phyloP scores from a whole-genome alignment of 2,329 filamentous ascomycete species.

The Talaromyces sp. region DNA sequence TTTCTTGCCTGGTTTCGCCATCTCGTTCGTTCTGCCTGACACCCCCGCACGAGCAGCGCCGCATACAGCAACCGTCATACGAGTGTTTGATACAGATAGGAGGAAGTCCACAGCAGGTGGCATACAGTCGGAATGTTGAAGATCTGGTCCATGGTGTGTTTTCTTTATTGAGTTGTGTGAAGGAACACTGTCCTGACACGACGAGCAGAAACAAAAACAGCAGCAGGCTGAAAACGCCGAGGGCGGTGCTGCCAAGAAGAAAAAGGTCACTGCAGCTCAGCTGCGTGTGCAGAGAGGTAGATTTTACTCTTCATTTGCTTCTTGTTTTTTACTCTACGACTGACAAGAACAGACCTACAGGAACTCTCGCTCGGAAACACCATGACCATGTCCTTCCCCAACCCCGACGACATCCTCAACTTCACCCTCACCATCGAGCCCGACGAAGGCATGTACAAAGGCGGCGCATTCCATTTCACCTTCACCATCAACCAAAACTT shows the following conservation, averaged over 20 bases:
- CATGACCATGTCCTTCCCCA: conserved; percentile 54
- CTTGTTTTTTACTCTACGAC: too few species aligned
- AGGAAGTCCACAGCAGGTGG: background rate
- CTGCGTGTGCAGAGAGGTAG: conserved; percentile 91
- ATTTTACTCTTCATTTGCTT: conserved; percentile 9
- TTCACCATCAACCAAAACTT: conserved; percentile 94
- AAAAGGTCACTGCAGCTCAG: conserved; percentile 96
- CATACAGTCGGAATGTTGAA: conserved; percentile 74
- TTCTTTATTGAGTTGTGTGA: conserved; percentile 8
- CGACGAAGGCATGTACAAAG: conserved; percentile 71
- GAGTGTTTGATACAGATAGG: background rate
- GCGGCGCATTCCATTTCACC: conserved; percentile 79
- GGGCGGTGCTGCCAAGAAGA: conserved; percentile 81
- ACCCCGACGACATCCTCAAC: conserved; percentile 55
- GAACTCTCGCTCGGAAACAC: conserved; percentile 47
- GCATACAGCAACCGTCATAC: background rate
- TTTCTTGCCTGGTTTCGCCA: background rate
- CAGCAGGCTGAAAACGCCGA: conserved; percentile 93
- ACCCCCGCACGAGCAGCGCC: background rate
- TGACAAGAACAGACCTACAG: conserved; percentile 33
- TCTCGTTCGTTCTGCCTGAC: background rate
- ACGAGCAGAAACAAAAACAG: conserved; percentile 65
- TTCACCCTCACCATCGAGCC: conserved; percentile 46
- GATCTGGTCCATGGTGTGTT: conserved; percentile 94
- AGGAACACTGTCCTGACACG: conserved; percentile 14